Conservation (phyloP, 2,329 filamentous ascomycete species). For the Talaromyces sp. region DNA sequence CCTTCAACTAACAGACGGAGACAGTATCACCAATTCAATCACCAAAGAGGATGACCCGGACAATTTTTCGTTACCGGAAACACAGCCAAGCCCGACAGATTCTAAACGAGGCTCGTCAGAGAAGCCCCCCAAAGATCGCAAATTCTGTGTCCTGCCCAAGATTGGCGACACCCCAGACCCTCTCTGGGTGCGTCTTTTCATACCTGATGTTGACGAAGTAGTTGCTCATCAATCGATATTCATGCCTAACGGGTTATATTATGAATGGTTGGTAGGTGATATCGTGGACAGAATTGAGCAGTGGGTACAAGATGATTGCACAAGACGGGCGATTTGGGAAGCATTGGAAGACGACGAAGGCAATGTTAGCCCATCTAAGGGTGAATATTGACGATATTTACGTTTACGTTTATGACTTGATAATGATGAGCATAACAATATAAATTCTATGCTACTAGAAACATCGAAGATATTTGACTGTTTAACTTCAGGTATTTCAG, state of each 20-base stretch:
- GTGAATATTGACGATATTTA: background rate
- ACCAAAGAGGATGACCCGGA: background rate
- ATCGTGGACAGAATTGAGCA: slow-evolving; percentile 61
- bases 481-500: background rate
- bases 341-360: background rate
- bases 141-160: slow-evolving; percentile 71
- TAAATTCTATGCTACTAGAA: background rate
- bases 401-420: background rate
- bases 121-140: slow-evolving; percentile 53
- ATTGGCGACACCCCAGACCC: slow-evolving; percentile 44
- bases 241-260: slow-evolving; percentile 62
- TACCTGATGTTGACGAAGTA: slow-evolving; percentile 81
- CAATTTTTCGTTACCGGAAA: background rate
- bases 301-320: slow-evolving; percentile 53
- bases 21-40: background rate
- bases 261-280: slow-evolving; percentile 72
- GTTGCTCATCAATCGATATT: slow-evolving; percentile 81
- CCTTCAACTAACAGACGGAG: background rate
- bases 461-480: background rate
- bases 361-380: background rate
- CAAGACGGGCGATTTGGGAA: slow-evolving; percentile 11
- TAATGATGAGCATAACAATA: background rate
- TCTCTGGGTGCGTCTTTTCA: slow-evolving; percentile 73
- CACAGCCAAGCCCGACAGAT: slow-evolving; percentile 5
- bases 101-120: slow-evolving; percentile 6